Conservation (phyloP, 305 asterid genomes). For the Caryopteris hybrid region DNA sequence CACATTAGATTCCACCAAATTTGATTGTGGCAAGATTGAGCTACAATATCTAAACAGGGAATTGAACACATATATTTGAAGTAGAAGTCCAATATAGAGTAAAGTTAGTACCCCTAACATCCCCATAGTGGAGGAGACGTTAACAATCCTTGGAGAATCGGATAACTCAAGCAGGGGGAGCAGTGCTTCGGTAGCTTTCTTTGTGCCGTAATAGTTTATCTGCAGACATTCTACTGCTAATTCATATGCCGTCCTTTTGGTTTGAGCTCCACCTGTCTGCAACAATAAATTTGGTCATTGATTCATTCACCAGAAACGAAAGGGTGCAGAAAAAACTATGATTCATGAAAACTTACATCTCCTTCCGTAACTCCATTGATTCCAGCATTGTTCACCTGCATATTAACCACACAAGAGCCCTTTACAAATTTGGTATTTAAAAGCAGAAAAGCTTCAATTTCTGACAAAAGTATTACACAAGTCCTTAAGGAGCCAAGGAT, state of each 20-base stretch:
- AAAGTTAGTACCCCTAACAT: constrained; percentile 33
- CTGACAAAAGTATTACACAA: too few species aligned
- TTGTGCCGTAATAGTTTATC: constrained; percentile 45
- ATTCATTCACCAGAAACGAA: not conserved
- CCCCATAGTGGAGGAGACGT: constrained; percentile 50
- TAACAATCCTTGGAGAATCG: constrained; percentile 52
- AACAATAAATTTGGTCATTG: not conserved
- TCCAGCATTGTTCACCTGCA: constrained; percentile 71
- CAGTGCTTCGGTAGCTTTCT: constrained; percentile 37
- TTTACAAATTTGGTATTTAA: not conserved
- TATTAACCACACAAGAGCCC: not conserved
- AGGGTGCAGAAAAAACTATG: not conserved
- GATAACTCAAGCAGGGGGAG: constrained; percentile 47
- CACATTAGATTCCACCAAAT: not conserved
- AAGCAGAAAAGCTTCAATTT: too few species aligned
- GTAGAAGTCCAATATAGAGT: not conserved
- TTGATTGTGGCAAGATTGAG: not conserved
- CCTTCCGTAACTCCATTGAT: constrained; percentile 26
- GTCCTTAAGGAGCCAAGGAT: too few species aligned
- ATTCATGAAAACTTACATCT: constrained; percentile 13
- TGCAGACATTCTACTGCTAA: constrained; percentile 42
- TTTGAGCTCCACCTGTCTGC: constrained; percentile 24
- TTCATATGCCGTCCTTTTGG: constrained; percentile 29
- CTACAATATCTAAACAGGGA: not conserved
- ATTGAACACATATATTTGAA: not conserved